Conservation (phyloP, 495 filamentous ascomycete genomes). For the Aspergillus haitiensis region DNA sequence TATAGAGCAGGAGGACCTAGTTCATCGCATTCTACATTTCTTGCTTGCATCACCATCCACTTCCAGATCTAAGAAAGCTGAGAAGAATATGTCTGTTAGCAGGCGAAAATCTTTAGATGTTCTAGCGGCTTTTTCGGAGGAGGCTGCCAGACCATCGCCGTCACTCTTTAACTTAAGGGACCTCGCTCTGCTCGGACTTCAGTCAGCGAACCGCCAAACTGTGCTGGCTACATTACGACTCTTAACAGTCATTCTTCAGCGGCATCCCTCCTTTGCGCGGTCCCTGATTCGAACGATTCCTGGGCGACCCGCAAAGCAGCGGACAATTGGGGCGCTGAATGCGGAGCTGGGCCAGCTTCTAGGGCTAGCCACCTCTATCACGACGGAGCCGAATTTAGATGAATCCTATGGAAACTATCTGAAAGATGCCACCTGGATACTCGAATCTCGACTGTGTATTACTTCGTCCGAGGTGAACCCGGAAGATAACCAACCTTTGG, state of each 20-base stretch:
- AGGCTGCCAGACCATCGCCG: constrained; percentile 69
- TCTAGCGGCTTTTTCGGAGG: constrained; percentile 69
- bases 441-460: constrained; percentile 70
- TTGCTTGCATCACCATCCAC: constrained; percentile 71
- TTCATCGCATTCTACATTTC: constrained; percentile 91
- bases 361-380: constrained; percentile 67
- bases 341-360: constrained; percentile 75
- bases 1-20: constrained; percentile 86
- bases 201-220: constrained; percentile 82
- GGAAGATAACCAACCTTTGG: constrained; percentile 35
- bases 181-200: constrained; percentile 81
- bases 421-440: constrained; percentile 69
- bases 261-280: constrained; percentile 82
- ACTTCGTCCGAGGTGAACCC: constrained; percentile 29
- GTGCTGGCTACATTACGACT: constrained; percentile 84
- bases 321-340: constrained; percentile 77
- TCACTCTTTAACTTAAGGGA: constrained; percentile 91
- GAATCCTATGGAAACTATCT: constrained; percentile 80
- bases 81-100: constrained; percentile 56
- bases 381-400: constrained; percentile 68
- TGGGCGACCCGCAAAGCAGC: constrained; percentile 58
- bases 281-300: constrained; percentile 69
- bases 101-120: constrained; percentile 87
- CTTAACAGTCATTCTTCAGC: constrained; percentile 76
- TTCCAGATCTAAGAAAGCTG: constrained; percentile 22